Base-by-base conservation (phyloP, 306 rosid species). In the Cicer chorassanicum region DNA sequence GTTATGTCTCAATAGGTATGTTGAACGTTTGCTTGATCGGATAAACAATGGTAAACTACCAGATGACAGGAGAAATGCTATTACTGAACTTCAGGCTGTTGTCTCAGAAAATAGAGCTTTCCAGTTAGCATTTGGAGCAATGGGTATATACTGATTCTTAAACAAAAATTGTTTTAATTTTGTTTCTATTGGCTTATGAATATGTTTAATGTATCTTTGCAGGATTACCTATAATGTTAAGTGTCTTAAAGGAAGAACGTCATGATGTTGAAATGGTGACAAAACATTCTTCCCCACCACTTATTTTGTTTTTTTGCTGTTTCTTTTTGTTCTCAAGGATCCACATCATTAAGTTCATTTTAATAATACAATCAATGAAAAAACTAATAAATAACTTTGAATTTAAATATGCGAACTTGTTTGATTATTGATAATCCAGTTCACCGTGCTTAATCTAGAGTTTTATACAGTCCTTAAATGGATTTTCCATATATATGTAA, bases 211-310 rank as follows among this genome's bases (percentile, higher is more conserved):
- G 56, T 73, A 44, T 34, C 61, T 68, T 74, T 81, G 84, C 82
- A 93, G 98, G 98, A 24, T 84, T 93, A 80, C 97, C 98, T 81
- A 87, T 93, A 70, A 78, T 91, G 82, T 81, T 89, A 80, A 78
- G 87, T 5, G 87, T 93, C 49, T 73, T 93, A 62, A 93, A 87
- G 81, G 97, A 93, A 86, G 98, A 93, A 67, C 92, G 97, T 7
- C 91, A 93, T 67, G 98, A 91, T 79, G 86, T 88, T 82, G 98
- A 93, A 81, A 93, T 93, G 98, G 98, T 93, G 85, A 65, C 44
- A 67, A 69, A 65, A 41, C 51, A 64, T 55, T 80, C 77, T 66
- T 80, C 43, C 65, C 24, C 5, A 29, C 36, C 36, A 29, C 36
- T 18, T n/a, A 5, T 49, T 7, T 50, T 50, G 1, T 69, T 8